A percentile compares a stretch with the other conserved stretches of the same genome.
phyloP scores from a whole-genome alignment of 2,329 filamentous ascomycete species.

The Stachybotrys echinatus region DNA sequence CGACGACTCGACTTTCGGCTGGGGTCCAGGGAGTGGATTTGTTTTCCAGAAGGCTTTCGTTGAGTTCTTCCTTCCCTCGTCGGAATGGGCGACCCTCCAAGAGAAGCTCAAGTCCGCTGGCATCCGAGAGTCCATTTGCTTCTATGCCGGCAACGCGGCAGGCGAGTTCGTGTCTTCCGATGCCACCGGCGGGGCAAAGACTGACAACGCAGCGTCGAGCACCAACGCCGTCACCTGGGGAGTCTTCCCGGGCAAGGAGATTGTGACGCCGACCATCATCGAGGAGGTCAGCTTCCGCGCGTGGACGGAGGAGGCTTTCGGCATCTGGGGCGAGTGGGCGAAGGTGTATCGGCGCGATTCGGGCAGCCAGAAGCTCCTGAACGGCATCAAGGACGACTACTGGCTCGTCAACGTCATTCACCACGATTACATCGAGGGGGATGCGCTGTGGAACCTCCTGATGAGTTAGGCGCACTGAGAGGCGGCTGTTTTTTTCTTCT shows the following conservation, averaged over 20 bases:
- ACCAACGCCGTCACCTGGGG: constrained; percentile 98
- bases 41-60: constrained; percentile 99
- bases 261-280: constrained; percentile 93
- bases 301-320: constrained; percentile 94
- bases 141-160: constrained; percentile 75
- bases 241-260: constrained; percentile 91
- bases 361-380: constrained; percentile 66
- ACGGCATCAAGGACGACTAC: constrained; percentile 59
- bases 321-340: constrained; percentile 92
- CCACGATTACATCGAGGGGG: constrained; percentile 66
- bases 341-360: constrained; percentile 76
- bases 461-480: constrained; percentile 22
- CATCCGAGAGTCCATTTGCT: constrained; percentile 66
- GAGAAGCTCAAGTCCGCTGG: constrained; percentile 55
- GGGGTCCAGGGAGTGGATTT: constrained; percentile 88
- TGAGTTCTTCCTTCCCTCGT: constrained; percentile 80
- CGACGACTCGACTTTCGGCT: constrained; percentile 76
- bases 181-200: constrained; percentile 28
- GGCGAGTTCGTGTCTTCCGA: constrained; percentile 77
- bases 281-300: constrained; percentile 90
- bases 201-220: constrained; percentile 36
- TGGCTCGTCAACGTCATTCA: constrained; percentile 93
- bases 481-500: not conserved
- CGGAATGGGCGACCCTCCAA: constrained; percentile 66
- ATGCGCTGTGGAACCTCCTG: constrained; percentile 69